Evolutionary conservation across 495 filamentous ascomycete genomes (phyloP).

Genomic region (Xeromyces bisporus): DNA sequence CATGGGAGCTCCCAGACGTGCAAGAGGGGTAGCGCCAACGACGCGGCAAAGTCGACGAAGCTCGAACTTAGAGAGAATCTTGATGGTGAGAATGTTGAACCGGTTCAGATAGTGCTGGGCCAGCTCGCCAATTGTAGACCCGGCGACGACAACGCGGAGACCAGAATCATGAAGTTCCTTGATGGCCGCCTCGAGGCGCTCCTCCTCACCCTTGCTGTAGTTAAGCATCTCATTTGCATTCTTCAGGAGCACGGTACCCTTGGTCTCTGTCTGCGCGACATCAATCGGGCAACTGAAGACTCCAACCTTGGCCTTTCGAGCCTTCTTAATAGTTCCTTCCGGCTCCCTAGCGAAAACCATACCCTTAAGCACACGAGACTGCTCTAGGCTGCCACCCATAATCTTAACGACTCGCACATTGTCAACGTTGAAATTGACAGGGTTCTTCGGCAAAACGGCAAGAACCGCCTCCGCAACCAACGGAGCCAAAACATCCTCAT

Average conservation of each 20-base stretch:
- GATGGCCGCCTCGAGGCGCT: conserved; percentile 71
- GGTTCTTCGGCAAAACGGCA: conserved; percentile 89
- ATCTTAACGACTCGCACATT: conserved; percentile 99
- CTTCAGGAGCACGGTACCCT: conserved; percentile 96
- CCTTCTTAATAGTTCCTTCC: conserved; percentile 78
- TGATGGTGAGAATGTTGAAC: conserved; percentile 88
- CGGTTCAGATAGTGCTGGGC: conserved; percentile 96
- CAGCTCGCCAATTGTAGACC: conserved; percentile 82
- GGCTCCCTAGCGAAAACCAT: conserved; percentile 97
- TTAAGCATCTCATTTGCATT: conserved; percentile 97
- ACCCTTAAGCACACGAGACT: conserved; percentile 87
- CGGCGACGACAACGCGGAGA: conserved; percentile 77
- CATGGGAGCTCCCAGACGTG: conserved; percentile 93
- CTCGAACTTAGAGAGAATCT: conserved; percentile 97
- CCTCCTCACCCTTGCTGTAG: conserved; percentile 94
- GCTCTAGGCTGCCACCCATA: conserved; percentile 89
- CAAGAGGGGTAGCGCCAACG: conserved; percentile 88
- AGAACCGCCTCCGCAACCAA: conserved; percentile 89
- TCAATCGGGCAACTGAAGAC: conserved; percentile 96
- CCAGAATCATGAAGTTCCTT: conserved; percentile 94
- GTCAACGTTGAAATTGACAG: conserved; percentile 98
- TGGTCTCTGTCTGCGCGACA: conserved; percentile 92
- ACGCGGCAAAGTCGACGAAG: conserved; percentile 85
- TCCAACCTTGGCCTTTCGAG: conserved; percentile 81
- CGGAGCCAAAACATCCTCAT: conserved; percentile 67